These are phyloP conservation scores for Porogramme epimiltina DNA, from an alignment of 1,284 basidiomycete genomes.

Conservation along the genomic window DNA sequence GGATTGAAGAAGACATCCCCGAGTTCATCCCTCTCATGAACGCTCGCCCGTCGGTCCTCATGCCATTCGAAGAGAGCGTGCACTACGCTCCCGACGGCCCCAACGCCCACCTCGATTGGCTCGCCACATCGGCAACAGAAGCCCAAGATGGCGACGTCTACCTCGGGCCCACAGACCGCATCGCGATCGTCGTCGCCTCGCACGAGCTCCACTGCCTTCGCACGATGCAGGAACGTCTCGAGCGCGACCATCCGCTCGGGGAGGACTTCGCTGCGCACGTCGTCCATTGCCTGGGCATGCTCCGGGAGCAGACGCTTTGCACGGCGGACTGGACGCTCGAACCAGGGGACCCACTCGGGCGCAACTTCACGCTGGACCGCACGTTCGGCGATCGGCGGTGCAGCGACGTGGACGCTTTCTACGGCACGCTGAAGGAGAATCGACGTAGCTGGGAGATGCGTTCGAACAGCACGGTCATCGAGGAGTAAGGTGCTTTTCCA, in stretches of 20 bases:
- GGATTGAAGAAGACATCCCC: slow-evolving; percentile 17
- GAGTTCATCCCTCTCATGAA: slow-evolving; percentile 5
- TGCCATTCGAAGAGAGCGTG: slow-evolving; percentile 17
- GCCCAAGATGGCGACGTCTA: slow-evolving; percentile 31
- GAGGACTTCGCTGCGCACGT: slow-evolving; percentile 4
- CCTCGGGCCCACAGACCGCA: slow-evolving; percentile 32
- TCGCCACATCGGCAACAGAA: slow-evolving; percentile 27
- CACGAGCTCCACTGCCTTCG: slow-evolving; percentile 44
- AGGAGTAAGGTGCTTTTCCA: too few relatives aligned
- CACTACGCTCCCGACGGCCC: slow-evolving; percentile 26
- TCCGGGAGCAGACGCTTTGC: slow-evolving; percentile 38
- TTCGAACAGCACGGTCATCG: too few relatives aligned
- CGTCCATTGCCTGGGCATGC: slow-evolving; percentile 23
- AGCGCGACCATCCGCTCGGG: slow-evolving; percentile 1
- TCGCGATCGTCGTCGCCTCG: slow-evolving; percentile 36
- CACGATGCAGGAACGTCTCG: slow-evolving; percentile 16
- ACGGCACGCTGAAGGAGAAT: slow-evolving; percentile 4
- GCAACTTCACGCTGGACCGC: slow-evolving; percentile 18
- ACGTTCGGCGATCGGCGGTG: neutral
- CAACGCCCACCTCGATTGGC: slow-evolving; percentile 29
- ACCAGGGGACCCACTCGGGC: slow-evolving; percentile 24
- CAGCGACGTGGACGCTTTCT: slow-evolving; percentile 7
- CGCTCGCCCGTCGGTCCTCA: slow-evolving; percentile 6
- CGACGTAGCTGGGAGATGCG: too few relatives aligned
- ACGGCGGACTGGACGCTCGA: slow-evolving; percentile 39